A percentile compares a stretch with the other conserved stretches of the same genome.
phyloP scores from a whole-genome alignment of 805 yeast species.

The Candida arabinofermentans region DNA sequence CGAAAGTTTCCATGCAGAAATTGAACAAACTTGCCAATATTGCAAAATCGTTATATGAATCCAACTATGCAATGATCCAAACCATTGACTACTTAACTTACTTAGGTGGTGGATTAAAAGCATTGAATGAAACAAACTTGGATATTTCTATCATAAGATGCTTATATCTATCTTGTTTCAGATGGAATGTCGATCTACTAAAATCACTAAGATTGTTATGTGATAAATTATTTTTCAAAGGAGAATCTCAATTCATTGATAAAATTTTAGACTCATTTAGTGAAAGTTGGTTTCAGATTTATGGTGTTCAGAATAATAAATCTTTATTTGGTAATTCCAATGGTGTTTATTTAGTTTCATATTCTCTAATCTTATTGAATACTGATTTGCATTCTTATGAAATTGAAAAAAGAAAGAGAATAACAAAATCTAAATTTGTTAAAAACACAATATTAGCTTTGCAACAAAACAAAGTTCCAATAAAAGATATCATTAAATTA shows the following conservation, averaged over 20 bases:
- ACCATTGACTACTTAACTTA: constrained; percentile 22
- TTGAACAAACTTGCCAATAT: constrained; percentile 11
- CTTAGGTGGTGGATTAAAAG: constrained; percentile 24
- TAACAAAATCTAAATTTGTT: constrained; percentile 41
- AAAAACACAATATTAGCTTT: constrained; percentile 48
- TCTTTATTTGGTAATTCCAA: constrained; percentile 42
- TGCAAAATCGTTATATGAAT: constrained; percentile 32
- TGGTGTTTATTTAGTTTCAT: constrained; percentile 67
- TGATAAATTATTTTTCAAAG: constrained; percentile 64
- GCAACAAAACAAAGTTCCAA: constrained; percentile 25
- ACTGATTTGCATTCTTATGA: constrained; percentile 68
- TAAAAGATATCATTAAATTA: constrained; percentile 24
- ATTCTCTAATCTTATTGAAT: constrained; percentile 67
- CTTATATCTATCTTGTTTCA: constrained; percentile 43
- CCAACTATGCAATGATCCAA: constrained; percentile 25
- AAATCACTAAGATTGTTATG: constrained; percentile 58
- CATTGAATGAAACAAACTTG: constrained; percentile 14
- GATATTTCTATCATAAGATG: constrained; percentile 39
- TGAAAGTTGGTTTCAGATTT: constrained; percentile 55
- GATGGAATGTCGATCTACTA: constrained; percentile 48
- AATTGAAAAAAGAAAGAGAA: constrained; percentile 34
- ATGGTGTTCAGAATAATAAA: constrained; percentile 28
- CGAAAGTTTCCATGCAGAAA: not conserved
- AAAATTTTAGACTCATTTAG: constrained; percentile 67
- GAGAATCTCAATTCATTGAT: constrained; percentile 81